Percentiles rank a stretch among this genome's conserved stretches.
Evolutionary conservation across 768 basidiomycete species (phyloP).

Genomic region (Galerina marginata): DNA sequence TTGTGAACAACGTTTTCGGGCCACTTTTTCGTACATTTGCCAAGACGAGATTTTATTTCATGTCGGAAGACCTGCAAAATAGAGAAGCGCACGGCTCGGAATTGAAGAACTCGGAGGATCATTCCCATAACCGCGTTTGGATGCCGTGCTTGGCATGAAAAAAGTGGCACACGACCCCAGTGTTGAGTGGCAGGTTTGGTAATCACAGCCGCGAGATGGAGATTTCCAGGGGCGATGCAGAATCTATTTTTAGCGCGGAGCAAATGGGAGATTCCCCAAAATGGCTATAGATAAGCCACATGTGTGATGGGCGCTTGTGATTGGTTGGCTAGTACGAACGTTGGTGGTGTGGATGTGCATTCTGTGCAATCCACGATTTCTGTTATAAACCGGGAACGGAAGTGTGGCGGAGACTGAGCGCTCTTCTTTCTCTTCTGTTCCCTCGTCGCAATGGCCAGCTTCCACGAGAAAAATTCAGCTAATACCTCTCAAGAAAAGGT

Average conservation of each 20-base stretch:
- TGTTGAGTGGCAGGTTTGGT: too few relatives aligned
- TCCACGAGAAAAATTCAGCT: slow-evolving; percentile 45
- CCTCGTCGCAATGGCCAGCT: slow-evolving; percentile 34
- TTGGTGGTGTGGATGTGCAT: slow-evolving; percentile 9
- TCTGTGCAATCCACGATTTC: background rate
- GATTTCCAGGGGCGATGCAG: background rate
- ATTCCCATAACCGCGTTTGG: background rate
- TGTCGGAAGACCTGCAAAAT: too few relatives aligned
- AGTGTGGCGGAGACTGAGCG: background rate
- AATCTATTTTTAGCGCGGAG: slow-evolving; percentile 12
- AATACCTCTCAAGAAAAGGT: slow-evolving; percentile 37
- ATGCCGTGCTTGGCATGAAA: background rate
- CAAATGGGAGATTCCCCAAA: background rate
- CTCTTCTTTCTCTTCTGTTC: slow-evolving; percentile 7
- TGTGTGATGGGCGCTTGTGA: slow-evolving; percentile 23
- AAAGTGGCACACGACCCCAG: background rate
- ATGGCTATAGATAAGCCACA: slow-evolving; percentile 13
- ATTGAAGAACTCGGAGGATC: background rate
- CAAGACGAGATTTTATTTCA: too few relatives aligned
- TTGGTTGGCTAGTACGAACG: slow-evolving; percentile 40
- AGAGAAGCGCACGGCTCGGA: too few relatives aligned
- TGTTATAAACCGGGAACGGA: slow-evolving; percentile 10
- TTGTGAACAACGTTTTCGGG: too few relatives aligned
- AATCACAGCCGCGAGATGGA: background rate
- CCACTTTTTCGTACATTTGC: too few relatives aligned